A percentile compares a stretch with the other conserved stretches of the same genome.
Evolutionary conservation across 805 yeast species (phyloP).

Genomic region (Lachancea meyersii): DNA sequence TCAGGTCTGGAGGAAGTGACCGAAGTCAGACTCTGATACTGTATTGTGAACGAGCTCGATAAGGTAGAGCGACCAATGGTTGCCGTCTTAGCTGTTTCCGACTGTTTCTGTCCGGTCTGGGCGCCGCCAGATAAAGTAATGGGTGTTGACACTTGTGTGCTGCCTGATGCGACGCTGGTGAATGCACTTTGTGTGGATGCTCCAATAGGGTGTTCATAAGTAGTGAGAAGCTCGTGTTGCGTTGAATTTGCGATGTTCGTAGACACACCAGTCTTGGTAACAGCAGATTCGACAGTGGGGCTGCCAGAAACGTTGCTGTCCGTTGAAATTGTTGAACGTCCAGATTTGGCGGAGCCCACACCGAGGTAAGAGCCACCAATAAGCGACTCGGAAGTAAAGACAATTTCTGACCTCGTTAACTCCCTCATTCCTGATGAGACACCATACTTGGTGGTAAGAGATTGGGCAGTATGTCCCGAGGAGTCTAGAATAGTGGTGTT

Average conservation of each 20-base stretch:
- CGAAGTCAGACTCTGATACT: not conserved
- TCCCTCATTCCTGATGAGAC: not conserved
- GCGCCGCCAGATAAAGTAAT: too few relatives aligned
- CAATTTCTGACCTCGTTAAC: not conserved
- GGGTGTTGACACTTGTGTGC: not conserved
- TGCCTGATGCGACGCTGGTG: not conserved
- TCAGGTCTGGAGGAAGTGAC: not conserved
- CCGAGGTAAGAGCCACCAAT: not conserved
- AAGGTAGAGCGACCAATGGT: not conserved
- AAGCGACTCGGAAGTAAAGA: not conserved
- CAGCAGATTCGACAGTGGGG: not conserved
- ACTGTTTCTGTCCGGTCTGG: too few relatives aligned
- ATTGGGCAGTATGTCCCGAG: not conserved
- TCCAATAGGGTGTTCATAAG: not conserved
- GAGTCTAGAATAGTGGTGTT: not conserved
- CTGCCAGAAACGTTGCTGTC: not conserved
- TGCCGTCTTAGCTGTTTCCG: too few relatives aligned
- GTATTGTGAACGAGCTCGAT: not conserved
- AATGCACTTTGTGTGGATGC: not conserved
- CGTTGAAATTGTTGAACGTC: not conserved
- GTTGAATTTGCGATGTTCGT: not conserved
- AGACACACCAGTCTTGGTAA: not conserved
- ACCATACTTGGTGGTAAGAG: not conserved
- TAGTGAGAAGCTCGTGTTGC: conserved; percentile 5
- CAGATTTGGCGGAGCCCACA: not conserved